These are phyloP conservation scores for Citrullus amarus DNA, from an alignment of 306 rosid species.

Conservation along the genomic window DNA sequence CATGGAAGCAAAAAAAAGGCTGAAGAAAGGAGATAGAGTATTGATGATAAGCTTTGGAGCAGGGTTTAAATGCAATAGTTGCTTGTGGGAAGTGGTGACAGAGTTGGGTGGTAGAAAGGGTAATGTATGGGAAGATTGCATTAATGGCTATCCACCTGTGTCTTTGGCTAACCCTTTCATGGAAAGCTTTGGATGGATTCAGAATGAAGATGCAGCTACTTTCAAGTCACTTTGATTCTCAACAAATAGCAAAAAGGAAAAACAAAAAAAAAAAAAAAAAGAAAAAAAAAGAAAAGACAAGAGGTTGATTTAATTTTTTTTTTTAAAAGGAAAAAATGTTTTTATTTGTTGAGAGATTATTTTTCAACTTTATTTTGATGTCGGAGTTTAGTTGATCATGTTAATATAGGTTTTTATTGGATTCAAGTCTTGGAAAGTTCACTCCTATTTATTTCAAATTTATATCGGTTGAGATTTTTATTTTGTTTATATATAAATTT, in stretches of 20 bases:
- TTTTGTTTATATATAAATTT: too few relatives aligned
- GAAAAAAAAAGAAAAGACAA: too few relatives aligned
- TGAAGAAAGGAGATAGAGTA: constrained; percentile 47
- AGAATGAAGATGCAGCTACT: not conserved
- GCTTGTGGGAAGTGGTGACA: constrained; percentile 68
- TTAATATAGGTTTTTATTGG: too few relatives aligned
- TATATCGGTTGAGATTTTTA: too few relatives aligned
- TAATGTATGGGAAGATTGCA: constrained; percentile 66
- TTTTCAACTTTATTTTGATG: too few relatives aligned
- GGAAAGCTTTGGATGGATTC: constrained; percentile 60
- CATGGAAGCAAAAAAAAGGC: constrained; percentile 85
- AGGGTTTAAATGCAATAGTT: constrained; percentile 91
- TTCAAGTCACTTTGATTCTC: constrained; percentile 7
- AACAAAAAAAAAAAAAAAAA: too few relatives aligned
- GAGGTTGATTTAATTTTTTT: too few relatives aligned
- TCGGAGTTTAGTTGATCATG: too few relatives aligned
- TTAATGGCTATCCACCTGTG: constrained; percentile 47
- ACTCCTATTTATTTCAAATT: too few relatives aligned
- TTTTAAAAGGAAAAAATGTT: not conserved
- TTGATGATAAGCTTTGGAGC: constrained; percentile 95
- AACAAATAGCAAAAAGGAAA: not conserved
- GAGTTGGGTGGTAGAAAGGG: constrained; percentile 26
- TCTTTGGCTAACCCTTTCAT: constrained; percentile 40
- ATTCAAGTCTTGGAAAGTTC: too few relatives aligned
- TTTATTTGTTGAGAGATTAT: not conserved